Percentiles rank a stretch among this genome's conserved stretches.
Conservation (phyloP, 2,329 filamentous ascomycete genomes). For the Tolypocladium album region DNA sequence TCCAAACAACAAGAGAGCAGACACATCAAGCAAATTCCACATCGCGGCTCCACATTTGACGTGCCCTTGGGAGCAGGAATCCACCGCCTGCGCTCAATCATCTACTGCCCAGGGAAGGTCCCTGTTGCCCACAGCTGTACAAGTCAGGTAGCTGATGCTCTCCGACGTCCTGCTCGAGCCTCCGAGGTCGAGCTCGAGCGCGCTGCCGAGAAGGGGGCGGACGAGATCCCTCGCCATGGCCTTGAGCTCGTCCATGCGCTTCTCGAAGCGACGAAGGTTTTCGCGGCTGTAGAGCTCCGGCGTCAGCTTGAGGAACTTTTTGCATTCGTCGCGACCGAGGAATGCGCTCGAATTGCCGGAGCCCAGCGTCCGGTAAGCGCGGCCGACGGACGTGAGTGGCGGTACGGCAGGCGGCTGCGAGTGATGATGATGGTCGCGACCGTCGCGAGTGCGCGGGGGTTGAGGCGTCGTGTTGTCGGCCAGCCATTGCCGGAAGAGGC, state of each 20-base stretch:
- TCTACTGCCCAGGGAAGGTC: slow-evolving; percentile 40
- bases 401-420: slow-evolving; percentile 26
- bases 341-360: slow-evolving; percentile 49
- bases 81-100: slow-evolving; percentile 9
- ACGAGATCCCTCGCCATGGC: slow-evolving; percentile 72
- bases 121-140: slow-evolving; percentile 34
- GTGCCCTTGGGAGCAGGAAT: not conserved
- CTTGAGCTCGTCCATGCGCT: slow-evolving; percentile 81
- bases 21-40: not conserved
- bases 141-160: slow-evolving; percentile 39
- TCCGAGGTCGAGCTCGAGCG: slow-evolving; percentile 65
- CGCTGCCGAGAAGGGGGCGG: slow-evolving; percentile 75
- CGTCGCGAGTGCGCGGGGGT: slow-evolving; percentile 24
- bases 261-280: slow-evolving; percentile 77
- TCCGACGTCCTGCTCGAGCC: slow-evolving; percentile 28
- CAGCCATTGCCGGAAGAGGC: slow-evolving; percentile 84
- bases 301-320: slow-evolving; percentile 75
- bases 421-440: slow-evolving; percentile 12
- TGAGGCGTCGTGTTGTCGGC: slow-evolving; percentile 78
- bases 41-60: not conserved
- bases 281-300: slow-evolving; percentile 78
- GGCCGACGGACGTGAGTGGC: slow-evolving; percentile 51
- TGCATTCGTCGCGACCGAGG: slow-evolving; percentile 77
- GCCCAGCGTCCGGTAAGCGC: slow-evolving; percentile 70
- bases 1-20: not conserved